A percentile compares a stretch with the other conserved stretches of the same genome.
These are phyloP conservation scores for Cryptosporidium tyzzeri DNA, from an alignment of 169 alveolate genomes.

Conservation along the genomic window DNA sequence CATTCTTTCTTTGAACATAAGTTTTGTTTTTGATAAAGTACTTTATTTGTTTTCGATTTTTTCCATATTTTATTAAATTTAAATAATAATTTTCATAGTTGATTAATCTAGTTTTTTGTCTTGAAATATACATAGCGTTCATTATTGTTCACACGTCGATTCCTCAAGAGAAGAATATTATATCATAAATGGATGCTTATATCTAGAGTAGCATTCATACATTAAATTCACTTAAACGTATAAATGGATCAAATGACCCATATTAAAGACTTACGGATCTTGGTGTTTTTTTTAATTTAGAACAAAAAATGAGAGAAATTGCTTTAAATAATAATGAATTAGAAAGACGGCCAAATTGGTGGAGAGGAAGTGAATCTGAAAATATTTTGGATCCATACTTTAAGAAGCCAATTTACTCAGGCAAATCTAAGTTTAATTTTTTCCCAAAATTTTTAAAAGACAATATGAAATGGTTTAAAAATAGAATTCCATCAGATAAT, in stretches of 20 bases:
- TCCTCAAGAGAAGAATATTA: neutral
- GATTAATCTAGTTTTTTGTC: neutral
- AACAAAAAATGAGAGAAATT: neutral
- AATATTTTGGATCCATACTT: slow-evolving; percentile 34
- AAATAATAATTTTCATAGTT: neutral
- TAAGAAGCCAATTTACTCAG: slow-evolving; percentile 50
- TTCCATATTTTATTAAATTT: neutral
- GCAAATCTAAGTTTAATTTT: slow-evolving; percentile 52
- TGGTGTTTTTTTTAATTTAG: neutral
- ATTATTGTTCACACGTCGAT: neutral
- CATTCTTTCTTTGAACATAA: neutral
- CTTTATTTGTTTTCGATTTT: neutral
- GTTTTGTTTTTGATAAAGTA: neutral
- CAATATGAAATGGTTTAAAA: slow-evolving; percentile 40
- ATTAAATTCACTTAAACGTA: neutral
- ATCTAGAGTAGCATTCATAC: neutral
- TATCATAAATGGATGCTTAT: neutral
- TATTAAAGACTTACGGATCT: neutral
- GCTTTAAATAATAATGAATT: neutral
- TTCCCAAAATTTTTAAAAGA: slow-evolving; percentile 41
- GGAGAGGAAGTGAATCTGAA: slow-evolving; percentile 52
- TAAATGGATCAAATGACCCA: neutral
- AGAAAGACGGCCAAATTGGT: slow-evolving; percentile 50
- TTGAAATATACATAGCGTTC: neutral
- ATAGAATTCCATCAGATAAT: neutral